Conservation (phyloP, 306 rosid genomes). For the Potentilla sterilis region DNA sequence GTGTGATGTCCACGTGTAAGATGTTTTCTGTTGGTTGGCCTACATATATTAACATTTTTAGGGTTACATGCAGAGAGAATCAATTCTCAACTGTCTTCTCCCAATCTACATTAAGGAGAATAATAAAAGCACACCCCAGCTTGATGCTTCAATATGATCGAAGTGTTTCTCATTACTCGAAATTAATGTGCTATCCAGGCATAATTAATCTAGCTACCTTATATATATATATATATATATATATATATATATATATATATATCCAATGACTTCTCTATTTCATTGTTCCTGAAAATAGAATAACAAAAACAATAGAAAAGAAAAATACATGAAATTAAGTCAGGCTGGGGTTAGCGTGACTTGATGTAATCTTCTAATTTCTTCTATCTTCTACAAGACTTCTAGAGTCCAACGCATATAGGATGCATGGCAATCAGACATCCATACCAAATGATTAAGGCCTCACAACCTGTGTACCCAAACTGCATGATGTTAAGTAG, state of each 20-base stretch:
- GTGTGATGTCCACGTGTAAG: background rate
- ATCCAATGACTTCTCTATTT: background rate
- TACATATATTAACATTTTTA: background rate
- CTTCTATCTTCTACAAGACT: background rate
- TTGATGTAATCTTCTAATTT: no score
- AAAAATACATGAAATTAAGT: background rate
- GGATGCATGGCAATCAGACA: slow-evolving; percentile 33
- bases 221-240: no score
- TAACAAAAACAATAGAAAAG: background rate
- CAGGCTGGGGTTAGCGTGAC: no score
- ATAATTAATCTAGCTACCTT: no score
- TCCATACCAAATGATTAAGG: slow-evolving; percentile 47
- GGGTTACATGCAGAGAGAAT: background rate
- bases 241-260: no score
- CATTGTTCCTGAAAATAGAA: background rate
- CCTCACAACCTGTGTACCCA: slow-evolving; percentile 31
- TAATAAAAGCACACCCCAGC: background rate
- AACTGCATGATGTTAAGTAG: slow-evolving; percentile 40
- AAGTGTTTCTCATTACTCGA: background rate
- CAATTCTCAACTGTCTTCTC: background rate
- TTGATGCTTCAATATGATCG: background rate
- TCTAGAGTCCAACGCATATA: slow-evolving; percentile 28
- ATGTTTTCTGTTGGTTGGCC: background rate
- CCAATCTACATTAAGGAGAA: background rate
- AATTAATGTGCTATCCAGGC: no score